Evolutionary conservation across 768 basidiomycete species (phyloP).

Genomic region (Lyophyllum atratum): DNA sequence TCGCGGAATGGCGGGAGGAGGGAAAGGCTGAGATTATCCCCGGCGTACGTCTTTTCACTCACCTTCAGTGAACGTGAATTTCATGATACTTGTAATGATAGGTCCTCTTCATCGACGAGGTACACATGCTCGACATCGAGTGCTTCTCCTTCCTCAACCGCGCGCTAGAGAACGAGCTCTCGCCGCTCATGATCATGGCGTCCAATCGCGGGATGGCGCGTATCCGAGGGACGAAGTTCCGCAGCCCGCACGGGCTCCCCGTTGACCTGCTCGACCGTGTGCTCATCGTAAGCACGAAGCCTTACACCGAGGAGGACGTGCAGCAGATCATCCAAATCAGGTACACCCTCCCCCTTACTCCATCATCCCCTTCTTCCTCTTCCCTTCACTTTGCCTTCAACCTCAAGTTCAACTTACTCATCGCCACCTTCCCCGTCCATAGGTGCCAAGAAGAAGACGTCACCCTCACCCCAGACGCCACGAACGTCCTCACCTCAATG

Average conservation of each 20-base stretch:
- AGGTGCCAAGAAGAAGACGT: constrained; percentile 97
- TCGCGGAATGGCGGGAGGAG: constrained; percentile 97
- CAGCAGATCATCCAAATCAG: constrained; percentile 92
- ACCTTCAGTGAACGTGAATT: neutral
- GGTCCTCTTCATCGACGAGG: constrained; percentile 99
- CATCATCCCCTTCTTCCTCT: neutral
- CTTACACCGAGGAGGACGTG: constrained; percentile 82
- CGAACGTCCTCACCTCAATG: constrained; percentile 84
- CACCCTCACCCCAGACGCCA: constrained; percentile 55
- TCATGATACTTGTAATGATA: constrained; percentile 27
- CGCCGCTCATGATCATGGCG: constrained; percentile 97
- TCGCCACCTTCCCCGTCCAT: too few species aligned
- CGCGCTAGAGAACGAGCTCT: constrained; percentile 89
- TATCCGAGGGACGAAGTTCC: constrained; percentile 94
- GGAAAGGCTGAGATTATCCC: constrained; percentile 98
- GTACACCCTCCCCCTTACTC: constrained; percentile 36
- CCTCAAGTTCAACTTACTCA: neutral
- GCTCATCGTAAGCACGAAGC: constrained; percentile 91
- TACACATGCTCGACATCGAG: constrained; percentile 99
- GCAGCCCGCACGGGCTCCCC: constrained; percentile 92
- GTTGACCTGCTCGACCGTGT: constrained; percentile 94
- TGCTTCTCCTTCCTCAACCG: constrained; percentile 99
- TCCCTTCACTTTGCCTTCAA: too few species aligned
- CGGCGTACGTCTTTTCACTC: constrained; percentile 60
- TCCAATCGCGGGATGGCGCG: constrained; percentile 94